Percentiles rank a stretch among this genome's conserved stretches.
Conservation (phyloP, 2,329 filamentous ascomycete genomes). For the Talaromyces atroroseus region DNA sequence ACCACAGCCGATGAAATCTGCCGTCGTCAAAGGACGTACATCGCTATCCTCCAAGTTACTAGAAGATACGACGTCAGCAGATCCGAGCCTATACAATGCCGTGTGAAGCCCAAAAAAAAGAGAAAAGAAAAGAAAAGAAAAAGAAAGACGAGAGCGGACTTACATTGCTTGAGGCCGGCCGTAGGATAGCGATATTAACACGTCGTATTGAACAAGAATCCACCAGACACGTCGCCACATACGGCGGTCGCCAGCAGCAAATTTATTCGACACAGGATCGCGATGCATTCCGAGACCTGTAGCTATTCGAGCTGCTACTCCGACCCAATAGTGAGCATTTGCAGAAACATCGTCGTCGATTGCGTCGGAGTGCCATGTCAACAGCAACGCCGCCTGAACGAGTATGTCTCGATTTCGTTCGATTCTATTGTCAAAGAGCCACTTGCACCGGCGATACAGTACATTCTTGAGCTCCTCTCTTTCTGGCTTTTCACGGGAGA, state of each 20-base stretch:
- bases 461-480: constrained; percentile 43
- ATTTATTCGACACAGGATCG: constrained; percentile 36
- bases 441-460: constrained; percentile 51
- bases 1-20: constrained; percentile 46
- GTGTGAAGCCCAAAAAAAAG: background rate
- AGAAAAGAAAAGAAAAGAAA: background rate
- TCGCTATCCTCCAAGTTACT: constrained; percentile 49
- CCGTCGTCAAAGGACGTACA: constrained; percentile 39
- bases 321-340: constrained; percentile 51
- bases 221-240: constrained; percentile 43
- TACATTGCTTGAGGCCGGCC: constrained; percentile 50
- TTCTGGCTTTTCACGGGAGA: constrained; percentile 36
- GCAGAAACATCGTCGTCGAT: constrained; percentile 51
- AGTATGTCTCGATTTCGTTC: constrained; percentile 51
- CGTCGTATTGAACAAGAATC: constrained; percentile 41
- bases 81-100: background rate
- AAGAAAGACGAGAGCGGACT: constrained; percentile 12
- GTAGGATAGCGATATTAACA: constrained; percentile 42
- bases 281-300: constrained; percentile 52
- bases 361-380: constrained; percentile 52
- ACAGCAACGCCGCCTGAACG: constrained; percentile 50
- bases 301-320: constrained; percentile 48
- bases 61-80: background rate
- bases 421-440: constrained; percentile 49
- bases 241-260: constrained; percentile 37